Base-by-base conservation (phyloP, 352 stramenopile species). In the Phytophthora sp. region DNA sequence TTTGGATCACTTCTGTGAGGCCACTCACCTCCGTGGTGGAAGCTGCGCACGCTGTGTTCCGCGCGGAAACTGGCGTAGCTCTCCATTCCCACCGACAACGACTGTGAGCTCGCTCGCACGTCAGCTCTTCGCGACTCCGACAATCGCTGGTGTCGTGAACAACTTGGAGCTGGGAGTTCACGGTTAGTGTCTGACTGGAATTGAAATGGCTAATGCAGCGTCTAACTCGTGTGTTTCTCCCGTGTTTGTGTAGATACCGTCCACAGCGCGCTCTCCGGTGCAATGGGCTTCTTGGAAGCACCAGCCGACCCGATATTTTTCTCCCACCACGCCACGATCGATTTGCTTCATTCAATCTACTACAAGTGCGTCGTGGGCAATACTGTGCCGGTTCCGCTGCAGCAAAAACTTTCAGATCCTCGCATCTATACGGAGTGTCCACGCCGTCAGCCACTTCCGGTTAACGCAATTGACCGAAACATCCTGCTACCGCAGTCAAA, bases 251-350 rank as follows among this genome's bases (percentile, higher is more conserved):
- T 34, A 93, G 84, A 95, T 53, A 95, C 86, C 53, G 78, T 95
- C 24, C 88, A 96, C 72, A 92, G 71, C 54, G 70, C 83, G 10
- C 65, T 96, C 1, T 71, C 45, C 3, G 88, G 85, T 5, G 74
- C 75, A 32, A 95, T 96, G 87, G 74, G 68, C 20, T 51, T 83
- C 37, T 59, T 95, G 42, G 82, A 94, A 66, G 82, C 88, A 11
- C 82, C 87, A 3, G 78, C 85, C 1, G 88, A 96, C 28, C 87
- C 87, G 6, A 94, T 96, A 50, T 96, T 96, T 72, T 96, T 79
- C 50, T 95, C 87, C 26, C 88, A 96, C 50, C 88, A 96, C 68
- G 73, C 87, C 23, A 71, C 79, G n/a, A 74, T 96, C 49, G 88
- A 96, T 53, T 55, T 95, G 39, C 66, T 96, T 28, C 87, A 95